A percentile compares a stretch with the other conserved stretches of the same genome.
phyloP scores from a whole-genome alignment of 371 early-diverging fungal species.

The Batrachochytrium dendrobatidis region DNA sequence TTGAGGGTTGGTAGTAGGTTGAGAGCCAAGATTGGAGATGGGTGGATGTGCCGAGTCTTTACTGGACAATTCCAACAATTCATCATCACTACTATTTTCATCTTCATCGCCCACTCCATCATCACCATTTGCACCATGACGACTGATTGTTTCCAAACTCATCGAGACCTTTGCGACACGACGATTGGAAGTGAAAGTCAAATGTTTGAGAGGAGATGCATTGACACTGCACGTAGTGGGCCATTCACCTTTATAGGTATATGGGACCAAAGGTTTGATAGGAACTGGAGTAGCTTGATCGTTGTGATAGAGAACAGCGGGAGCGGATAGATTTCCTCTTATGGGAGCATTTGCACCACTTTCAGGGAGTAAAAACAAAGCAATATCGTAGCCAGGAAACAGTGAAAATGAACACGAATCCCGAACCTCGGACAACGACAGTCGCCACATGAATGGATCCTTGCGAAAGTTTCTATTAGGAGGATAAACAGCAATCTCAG shows the following conservation, averaged over 20 bases:
- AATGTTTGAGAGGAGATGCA: constrained; percentile 41
- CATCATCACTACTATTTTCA: constrained; percentile 2
- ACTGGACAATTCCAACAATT: neutral
- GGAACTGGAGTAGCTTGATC: constrained; percentile 49
- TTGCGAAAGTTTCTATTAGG: constrained; percentile 38
- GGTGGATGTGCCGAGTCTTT: constrained; percentile 7
- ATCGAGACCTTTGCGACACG: constrained; percentile 28
- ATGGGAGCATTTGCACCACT: constrained; percentile 6
- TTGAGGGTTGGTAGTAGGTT: neutral
- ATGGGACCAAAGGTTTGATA: constrained; percentile 53
- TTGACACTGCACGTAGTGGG: constrained; percentile 45
- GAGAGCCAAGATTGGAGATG: neutral
- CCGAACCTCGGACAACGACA: constrained; percentile 44
- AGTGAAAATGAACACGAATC: constrained; percentile 56
- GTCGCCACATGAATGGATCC: constrained; percentile 58
- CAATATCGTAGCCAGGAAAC: constrained; percentile 58
- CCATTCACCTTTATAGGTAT: constrained; percentile 56
- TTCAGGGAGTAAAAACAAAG: constrained; percentile 30
- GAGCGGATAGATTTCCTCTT: constrained; percentile 10
- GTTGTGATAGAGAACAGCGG: constrained; percentile 47
- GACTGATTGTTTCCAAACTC: constrained; percentile 36
- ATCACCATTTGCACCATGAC: constrained; percentile 24
- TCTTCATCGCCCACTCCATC: constrained; percentile 25
- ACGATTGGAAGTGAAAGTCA: constrained; percentile 52
- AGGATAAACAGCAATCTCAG: constrained; percentile 56